These are phyloP conservation scores for Amanita muscaria DNA, from an alignment of 768 basidiomycete species.

Conservation along the genomic window DNA sequence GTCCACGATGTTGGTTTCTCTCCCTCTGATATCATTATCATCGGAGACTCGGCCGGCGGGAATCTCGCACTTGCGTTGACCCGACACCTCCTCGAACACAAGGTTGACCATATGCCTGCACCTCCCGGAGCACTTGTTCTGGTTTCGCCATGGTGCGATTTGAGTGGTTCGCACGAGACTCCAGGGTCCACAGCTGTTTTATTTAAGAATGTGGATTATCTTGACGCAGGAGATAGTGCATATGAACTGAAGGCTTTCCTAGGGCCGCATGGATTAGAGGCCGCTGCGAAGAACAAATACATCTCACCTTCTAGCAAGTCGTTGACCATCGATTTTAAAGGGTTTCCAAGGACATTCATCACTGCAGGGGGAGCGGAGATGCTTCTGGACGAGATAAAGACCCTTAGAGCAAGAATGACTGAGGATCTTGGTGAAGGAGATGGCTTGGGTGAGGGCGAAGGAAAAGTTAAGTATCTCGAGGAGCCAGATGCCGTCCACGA, in stretches of 20 bases:
- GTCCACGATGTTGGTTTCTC: slow-evolving; percentile 46
- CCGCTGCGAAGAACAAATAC: slow-evolving; percentile 40
- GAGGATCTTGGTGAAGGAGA: slow-evolving; percentile 41
- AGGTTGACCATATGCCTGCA: slow-evolving; percentile 27
- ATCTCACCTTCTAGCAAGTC: slow-evolving; percentile 48
- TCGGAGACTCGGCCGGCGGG: slow-evolving; percentile 73
- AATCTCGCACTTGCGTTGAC: slow-evolving; percentile 59
- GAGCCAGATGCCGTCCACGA: slow-evolving; percentile 47
- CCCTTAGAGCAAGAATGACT: slow-evolving; percentile 39
- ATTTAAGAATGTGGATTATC: not conserved
- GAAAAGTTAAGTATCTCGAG: slow-evolving; percentile 40
- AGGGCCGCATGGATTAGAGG: slow-evolving; percentile 38
- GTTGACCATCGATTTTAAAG: slow-evolving; percentile 34
- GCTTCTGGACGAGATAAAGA: slow-evolving; percentile 42
- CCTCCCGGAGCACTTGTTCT: slow-evolving; percentile 42
- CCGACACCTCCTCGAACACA: slow-evolving; percentile 50
- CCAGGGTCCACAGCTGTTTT: slow-evolving; percentile 15
- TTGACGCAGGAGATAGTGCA: not conserved
- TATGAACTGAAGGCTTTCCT: slow-evolving; percentile 28
- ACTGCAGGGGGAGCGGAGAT: slow-evolving; percentile 49
- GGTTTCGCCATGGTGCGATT: slow-evolving; percentile 50
- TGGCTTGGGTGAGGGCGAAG: slow-evolving; percentile 27
- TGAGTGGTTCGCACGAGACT: slow-evolving; percentile 31
- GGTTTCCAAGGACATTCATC: slow-evolving; percentile 56
- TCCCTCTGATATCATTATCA: slow-evolving; percentile 52